phyloP scores from a whole-genome alignment of 371 early-diverging fungal genomes.

The Mortierella sp. region DNA sequence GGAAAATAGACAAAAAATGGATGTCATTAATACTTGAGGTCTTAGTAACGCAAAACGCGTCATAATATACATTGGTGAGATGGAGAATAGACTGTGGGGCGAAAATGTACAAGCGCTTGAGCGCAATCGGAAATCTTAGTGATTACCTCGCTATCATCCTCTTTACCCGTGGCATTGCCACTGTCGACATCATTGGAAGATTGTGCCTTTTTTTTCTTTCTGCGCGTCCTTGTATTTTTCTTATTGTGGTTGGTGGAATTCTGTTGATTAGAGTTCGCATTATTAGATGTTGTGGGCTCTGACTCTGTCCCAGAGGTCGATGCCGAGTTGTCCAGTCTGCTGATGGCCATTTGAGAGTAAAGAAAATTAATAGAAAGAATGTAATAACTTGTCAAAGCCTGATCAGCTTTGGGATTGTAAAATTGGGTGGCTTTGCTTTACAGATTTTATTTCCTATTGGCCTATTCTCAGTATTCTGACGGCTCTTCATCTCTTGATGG shows the following conservation, averaged over 20 bases:
- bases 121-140: background rate
- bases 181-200: constrained; percentile 7
- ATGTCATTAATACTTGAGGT: background rate
- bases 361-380: background rate
- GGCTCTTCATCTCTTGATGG: too few relatives aligned
- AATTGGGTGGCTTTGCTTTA: too few relatives aligned
- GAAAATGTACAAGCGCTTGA: too few relatives aligned
- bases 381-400: too few relatives aligned
- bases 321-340: constrained; percentile 21
- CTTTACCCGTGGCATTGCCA: background rate
- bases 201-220: constrained; percentile 43
- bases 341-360: constrained; percentile 37
- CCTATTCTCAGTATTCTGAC: too few relatives aligned
- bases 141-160: constrained; percentile 27
- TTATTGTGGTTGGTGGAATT: constrained; percentile 26
- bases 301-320: constrained; percentile 38
- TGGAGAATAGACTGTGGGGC: too few relatives aligned
- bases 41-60: background rate
- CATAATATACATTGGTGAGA: background rate
- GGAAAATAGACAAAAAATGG: background rate
- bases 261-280: constrained; percentile 1
- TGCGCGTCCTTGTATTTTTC: constrained; percentile 30
- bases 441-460: background rate
- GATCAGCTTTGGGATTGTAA: too few relatives aligned
- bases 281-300: constrained; percentile 16